Evolutionary conservation across 345 rosid genomes (phyloP).

Genomic region (Odontarrhena argentea): DNA sequence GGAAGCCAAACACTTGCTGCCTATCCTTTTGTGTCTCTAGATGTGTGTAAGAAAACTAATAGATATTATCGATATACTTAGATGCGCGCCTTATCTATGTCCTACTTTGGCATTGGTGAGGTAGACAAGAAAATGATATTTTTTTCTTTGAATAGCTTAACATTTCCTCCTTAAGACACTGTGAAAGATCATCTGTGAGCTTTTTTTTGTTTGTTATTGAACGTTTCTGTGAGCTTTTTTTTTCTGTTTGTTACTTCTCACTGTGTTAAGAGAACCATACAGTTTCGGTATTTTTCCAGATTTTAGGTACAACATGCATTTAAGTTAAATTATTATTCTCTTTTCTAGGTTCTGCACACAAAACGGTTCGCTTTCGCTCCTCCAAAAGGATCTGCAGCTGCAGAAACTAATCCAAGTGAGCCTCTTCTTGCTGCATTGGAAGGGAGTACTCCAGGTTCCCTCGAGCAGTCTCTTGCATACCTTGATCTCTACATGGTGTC

Average conservation of each 20-base stretch:
- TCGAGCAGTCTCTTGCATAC: slow-evolving; percentile 80
- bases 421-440: slow-evolving; percentile 90
- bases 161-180: background rate
- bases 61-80: background rate
- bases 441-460: slow-evolving; percentile 68
- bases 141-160: background rate
- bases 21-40: background rate
- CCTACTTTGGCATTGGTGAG: slow-evolving; percentile 20
- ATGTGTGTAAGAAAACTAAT: background rate
- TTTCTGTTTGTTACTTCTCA: slow-evolving; percentile 2
- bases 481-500: slow-evolving; percentile 95
- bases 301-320: slow-evolving; percentile 60
- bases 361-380: slow-evolving; percentile 79
- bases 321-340: background rate
- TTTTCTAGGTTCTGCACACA: slow-evolving; percentile 69
- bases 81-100: background rate
- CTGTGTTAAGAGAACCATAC: background rate
- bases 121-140: background rate
- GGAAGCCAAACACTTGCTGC: background rate
- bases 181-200: slow-evolving; percentile 1
- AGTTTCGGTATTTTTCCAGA: background rate
- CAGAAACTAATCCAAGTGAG: slow-evolving; percentile 94
- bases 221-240: too few relatives aligned
- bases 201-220: background rate
- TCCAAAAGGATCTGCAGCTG: slow-evolving; percentile 97